phyloP scores from a whole-genome alignment of 257 asterid genomes.

The Dorcoceras hygrometricum region DNA sequence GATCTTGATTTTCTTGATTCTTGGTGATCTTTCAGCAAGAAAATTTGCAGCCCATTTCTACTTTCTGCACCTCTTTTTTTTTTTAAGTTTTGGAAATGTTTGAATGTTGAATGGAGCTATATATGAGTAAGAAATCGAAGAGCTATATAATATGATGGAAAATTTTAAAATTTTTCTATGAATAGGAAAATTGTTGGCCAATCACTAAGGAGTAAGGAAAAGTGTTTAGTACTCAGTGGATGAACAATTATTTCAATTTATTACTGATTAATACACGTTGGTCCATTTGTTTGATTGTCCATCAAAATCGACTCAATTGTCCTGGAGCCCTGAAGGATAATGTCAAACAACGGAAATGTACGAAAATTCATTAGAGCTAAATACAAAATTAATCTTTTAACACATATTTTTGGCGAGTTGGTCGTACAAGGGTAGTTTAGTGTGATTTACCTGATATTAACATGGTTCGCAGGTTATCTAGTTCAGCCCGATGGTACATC shows the following conservation, averaged over 20 bases:
- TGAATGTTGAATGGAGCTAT: not conserved
- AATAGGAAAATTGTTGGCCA: constrained; percentile 8
- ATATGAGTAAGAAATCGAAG: not conserved
- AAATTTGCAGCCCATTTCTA: constrained; percentile 21
- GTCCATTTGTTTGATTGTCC: not conserved
- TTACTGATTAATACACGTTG: not conserved
- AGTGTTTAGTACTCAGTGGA: not conserved
- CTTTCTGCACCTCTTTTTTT: not conserved
- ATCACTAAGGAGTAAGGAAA: not conserved
- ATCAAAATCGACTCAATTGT: not conserved
- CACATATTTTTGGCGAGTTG: too few species aligned
- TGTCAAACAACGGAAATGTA: not conserved
- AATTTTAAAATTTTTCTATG: not conserved
- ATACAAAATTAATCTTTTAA: too few species aligned
- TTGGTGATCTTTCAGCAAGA: constrained; percentile 26
- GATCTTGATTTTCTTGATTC: constrained; percentile 29
- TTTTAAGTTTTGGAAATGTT: too few species aligned
- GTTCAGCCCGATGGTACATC: too few species aligned
- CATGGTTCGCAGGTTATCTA: not conserved
- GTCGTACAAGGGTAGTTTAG: too few species aligned
- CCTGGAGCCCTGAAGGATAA: not conserved
- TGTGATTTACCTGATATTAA: too few species aligned
- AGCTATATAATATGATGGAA: too few species aligned
- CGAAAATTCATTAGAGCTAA: not conserved
- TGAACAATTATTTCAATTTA: not conserved